Evolutionary conservation across 2,329 filamentous ascomycete genomes (phyloP), one percentile per base, ranked within the genome.

Genomic region (Tolypocladium sp.): DNA sequence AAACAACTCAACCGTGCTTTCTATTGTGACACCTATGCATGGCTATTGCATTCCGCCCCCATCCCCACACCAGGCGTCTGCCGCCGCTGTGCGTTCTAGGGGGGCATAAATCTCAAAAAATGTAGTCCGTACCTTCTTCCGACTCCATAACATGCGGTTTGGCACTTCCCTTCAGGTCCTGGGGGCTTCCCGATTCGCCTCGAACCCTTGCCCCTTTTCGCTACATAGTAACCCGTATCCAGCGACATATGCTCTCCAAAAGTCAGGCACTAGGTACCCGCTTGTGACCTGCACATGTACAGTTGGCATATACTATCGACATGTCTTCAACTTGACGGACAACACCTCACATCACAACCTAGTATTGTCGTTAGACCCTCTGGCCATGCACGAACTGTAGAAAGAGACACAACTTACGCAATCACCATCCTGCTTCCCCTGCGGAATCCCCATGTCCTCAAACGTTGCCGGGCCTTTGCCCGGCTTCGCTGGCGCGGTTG

Each of bases 381-480:
- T 22, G 42, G 22, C 15, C 33, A 8, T 13, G 7, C 22, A 44
- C 56, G 22, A n/a, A 25, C 9, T 13, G 27, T 25, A 17, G n/a
- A 5, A 33, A 20, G 22, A n/a, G 46, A 13, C 22, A 54, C 61
- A 25, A 81, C 82, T 82, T 85, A 97, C 92, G 79, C 93, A 99
- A 75, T 97, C 92, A 65, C 84, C 84, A n/a, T 96, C 90, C 62
- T 87, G 83, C 74, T 94, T 92, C 55, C 82, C 86, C 67, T 87
- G 83, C 8, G 92, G 91, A 66, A 99, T 93, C 44, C 94, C 94
- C 94, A 99, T 99, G 71, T 95, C 92, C 71, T 97, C 93, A 72
- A 99, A 99, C 0, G 94, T 97, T 67, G 94, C 91, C 1, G 94
- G 93, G 13, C 93, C 94, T 70, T 92, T 90, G 56, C 77, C 75